phyloP scores from a whole-genome alignment of 352 stramenopile genomes.

The Pythium sp. region DNA sequence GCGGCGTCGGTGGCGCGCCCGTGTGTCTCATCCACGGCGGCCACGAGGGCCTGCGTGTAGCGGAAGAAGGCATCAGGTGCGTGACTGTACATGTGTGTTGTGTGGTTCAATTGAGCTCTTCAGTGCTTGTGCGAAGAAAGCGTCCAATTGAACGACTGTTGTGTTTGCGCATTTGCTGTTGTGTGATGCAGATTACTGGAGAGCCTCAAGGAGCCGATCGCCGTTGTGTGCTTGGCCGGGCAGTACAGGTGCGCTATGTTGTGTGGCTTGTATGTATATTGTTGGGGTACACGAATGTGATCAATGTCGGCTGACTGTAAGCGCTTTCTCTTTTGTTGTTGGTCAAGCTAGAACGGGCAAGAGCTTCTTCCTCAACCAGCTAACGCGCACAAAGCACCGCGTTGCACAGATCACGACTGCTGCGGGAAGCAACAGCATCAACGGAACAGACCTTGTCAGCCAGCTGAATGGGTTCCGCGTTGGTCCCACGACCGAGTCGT shows the following conservation, averaged over 20 bases:
- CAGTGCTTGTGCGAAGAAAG: neutral
- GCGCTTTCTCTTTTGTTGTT: neutral
- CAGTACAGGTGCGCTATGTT: slow-evolving; percentile 57
- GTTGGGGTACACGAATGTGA: too few relatives aligned
- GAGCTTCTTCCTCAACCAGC: slow-evolving; percentile 87
- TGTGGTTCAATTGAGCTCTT: slow-evolving; percentile 7
- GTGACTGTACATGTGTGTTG: slow-evolving; percentile 1
- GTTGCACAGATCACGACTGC: slow-evolving; percentile 1
- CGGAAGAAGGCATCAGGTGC: slow-evolving; percentile 51
- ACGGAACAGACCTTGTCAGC: neutral
- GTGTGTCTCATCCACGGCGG: slow-evolving; percentile 63
- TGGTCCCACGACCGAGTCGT: slow-evolving; percentile 81
- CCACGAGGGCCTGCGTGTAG: slow-evolving; percentile 46
- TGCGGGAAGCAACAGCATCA: neutral
- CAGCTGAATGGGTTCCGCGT: slow-evolving; percentile 53
- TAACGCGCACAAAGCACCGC: slow-evolving; percentile 27
- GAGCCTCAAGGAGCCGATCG: slow-evolving; percentile 59
- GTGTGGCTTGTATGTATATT: too few relatives aligned
- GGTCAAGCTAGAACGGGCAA: slow-evolving; percentile 65
- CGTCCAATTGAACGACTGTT: neutral
- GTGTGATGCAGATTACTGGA: slow-evolving; percentile 48
- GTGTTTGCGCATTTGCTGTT: neutral
- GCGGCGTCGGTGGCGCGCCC: slow-evolving; percentile 23
- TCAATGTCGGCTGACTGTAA: neutral
- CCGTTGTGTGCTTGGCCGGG: slow-evolving; percentile 75